Base-by-base conservation (phyloP, 108 stramenopile genomes). In the Thalassiosira profunda region DNA sequence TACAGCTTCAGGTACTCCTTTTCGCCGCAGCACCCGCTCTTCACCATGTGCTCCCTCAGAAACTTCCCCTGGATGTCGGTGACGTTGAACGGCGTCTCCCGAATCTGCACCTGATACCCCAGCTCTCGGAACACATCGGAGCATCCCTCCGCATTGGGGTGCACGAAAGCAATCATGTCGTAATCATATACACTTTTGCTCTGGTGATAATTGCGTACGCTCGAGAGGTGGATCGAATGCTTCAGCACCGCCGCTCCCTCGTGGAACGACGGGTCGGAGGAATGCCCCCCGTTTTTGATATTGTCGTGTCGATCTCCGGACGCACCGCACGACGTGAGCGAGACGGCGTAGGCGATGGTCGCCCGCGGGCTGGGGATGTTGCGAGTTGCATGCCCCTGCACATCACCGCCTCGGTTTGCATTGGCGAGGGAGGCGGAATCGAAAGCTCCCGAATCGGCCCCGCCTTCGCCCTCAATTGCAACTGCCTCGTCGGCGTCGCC, bases 1-100 rank as follows among this genome's bases (percentile, higher is more conserved):
- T 95, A 95, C 20, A 97, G 64, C 63, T 97, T 97, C 26, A 97
- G 63, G 44, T 90, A 93, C 63, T 97, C 97, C 56, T 85, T 86
- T 62, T 94, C 91, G 1, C 98, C 98, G 82, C 98, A 98, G 67
- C 98, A 98, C 23, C 98, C 98, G 51, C 86, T 93, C 21, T 82
- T 81, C 29, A 67, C 60, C 52, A 97, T 85, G 52, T 89, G 80
- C 15, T 65, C 56, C 45, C 87, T 63, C 45, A 97, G 45, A 64
- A 84, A 96, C 7, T 90, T 67, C 23, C 89, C 88, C 63, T 83
- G 26, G 56, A 96, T 96, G 36, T 93, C 91, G 23, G 82, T 48
- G 0, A 96, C 91, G n/a, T 71, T 64, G 29, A 95, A 91, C 23
- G 88, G 86, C 10, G 86, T 85, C 11, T 85, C 80, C 18, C 88